phyloP scores from a whole-genome alignment of 306 rosid species.

The Lathyrus aphaca region DNA sequence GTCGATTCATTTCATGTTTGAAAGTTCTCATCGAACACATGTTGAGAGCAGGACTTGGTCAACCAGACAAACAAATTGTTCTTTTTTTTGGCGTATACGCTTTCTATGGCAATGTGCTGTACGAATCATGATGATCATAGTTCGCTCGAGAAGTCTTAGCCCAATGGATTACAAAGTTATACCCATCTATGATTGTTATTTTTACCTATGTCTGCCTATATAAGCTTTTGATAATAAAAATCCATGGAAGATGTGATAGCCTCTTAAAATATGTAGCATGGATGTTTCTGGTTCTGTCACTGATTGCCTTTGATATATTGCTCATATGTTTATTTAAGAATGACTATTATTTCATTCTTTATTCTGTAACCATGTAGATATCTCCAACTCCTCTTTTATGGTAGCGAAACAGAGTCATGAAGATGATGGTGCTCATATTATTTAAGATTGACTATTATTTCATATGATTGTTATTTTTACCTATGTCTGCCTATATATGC shows the following conservation, averaged over 20 bases:
- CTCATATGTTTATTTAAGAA: neutral
- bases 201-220: neutral
- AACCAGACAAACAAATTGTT: neutral
- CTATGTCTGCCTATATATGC: conserved; percentile 4
- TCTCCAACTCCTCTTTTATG: conserved; percentile 65
- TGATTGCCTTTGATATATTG: conserved; percentile 8
- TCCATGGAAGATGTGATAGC: neutral
- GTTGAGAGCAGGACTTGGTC: conserved; percentile 6
- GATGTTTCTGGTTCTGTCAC: conserved; percentile 3
- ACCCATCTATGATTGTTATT: neutral
- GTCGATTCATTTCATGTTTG: conserved; percentile 15
- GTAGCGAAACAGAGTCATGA: conserved; percentile 47
- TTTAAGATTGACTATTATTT: too few relatives aligned
- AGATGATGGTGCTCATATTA: conserved; percentile 48
- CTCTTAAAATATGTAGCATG: neutral
- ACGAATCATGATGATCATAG: conserved; percentile 3
- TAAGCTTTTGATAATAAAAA: neutral
- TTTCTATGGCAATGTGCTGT: neutral
- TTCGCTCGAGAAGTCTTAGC: neutral
- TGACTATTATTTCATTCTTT: neutral
- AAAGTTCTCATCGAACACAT: neutral
- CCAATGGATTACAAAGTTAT: neutral
- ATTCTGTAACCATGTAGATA: conserved; percentile 45
- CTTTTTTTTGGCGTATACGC: neutral
- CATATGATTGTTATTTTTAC: neutral